Percentiles rank a stretch among this genome's conserved stretches.
Conservation (phyloP, 2,329 filamentous ascomycete genomes). For the Calycina marina region DNA sequence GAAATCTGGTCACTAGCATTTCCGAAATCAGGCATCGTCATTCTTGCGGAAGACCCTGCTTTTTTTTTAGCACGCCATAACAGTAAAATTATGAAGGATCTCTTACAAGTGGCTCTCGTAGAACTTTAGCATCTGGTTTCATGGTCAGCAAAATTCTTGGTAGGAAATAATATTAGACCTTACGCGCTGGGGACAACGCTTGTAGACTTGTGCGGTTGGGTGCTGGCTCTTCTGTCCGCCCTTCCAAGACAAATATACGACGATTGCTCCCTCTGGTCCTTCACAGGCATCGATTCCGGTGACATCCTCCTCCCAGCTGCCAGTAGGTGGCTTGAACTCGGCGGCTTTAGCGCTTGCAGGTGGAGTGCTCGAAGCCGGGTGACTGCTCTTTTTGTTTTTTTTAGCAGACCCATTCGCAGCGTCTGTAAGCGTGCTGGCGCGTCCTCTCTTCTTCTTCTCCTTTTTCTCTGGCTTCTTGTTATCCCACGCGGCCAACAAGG, state of each 20-base stretch:
- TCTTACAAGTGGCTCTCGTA: conserved; percentile 33
- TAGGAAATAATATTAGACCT: too few relatives aligned
- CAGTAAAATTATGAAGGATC: neutral
- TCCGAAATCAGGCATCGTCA: neutral
- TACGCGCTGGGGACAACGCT: conserved; percentile 67
- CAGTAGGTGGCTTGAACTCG: conserved; percentile 51
- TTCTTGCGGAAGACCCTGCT: conserved; percentile 1
- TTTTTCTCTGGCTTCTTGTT: conserved; percentile 27
- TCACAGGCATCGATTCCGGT: conserved; percentile 58
- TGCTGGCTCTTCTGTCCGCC: conserved; percentile 63
- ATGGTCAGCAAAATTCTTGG: too few relatives aligned
- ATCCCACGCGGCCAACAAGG: conserved; percentile 32
- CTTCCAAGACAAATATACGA: conserved; percentile 61
- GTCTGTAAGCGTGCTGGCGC: conserved; percentile 28
- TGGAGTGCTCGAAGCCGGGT: conserved; percentile 34
- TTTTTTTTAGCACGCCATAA: neutral
- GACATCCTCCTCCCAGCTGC: conserved; percentile 66
- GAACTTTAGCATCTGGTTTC: conserved; percentile 30
- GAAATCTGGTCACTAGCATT: too few relatives aligned
- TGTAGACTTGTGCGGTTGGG: conserved; percentile 50
- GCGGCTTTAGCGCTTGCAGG: conserved; percentile 29
- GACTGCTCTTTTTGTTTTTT: conserved; percentile 18
- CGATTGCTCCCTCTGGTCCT: conserved; percentile 44
- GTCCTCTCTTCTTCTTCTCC: conserved; percentile 41
- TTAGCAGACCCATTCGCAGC: conserved; percentile 16